Evolutionary conservation across 495 filamentous ascomycete genomes (phyloP).

Genomic region (Sordaria brevicollis): DNA sequence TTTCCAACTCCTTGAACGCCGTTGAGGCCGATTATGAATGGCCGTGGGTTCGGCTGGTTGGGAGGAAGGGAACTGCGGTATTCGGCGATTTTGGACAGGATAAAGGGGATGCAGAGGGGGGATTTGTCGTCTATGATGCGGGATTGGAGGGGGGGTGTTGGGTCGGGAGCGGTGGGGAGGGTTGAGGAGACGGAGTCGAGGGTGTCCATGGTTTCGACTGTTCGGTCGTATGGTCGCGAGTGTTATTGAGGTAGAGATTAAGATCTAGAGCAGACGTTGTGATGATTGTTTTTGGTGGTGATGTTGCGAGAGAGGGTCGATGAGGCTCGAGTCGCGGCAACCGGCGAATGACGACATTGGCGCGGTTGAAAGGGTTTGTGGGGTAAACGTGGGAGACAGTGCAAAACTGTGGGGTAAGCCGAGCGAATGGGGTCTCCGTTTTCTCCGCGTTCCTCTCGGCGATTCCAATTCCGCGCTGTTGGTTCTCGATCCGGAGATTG

Average conservation of each 20-base stretch:
- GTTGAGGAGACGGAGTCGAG: not conserved
- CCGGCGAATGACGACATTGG: not conserved
- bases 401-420: not conserved
- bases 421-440: not conserved
- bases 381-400: not conserved
- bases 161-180: conserved; percentile 10
- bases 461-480: not conserved
- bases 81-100: conserved; percentile 51
- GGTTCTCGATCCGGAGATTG: not conserved
- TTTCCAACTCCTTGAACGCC: conserved; percentile 85
- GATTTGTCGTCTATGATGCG: conserved; percentile 72
- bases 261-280: no score
- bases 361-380: not conserved
- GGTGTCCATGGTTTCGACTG: not conserved
- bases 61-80: conserved; percentile 33
- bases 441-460: not conserved
- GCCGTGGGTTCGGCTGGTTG: conserved; percentile 18
- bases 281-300: not conserved
- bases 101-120: conserved; percentile 77
- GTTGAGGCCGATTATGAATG: conserved; percentile 52
- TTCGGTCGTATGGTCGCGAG: no score
- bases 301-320: not conserved
- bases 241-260: no score
- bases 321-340: not conserved
- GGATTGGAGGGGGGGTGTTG: conserved; percentile 11